Conservation (phyloP, 1,139 yeast species). For the Suhomyces taliae region DNA sequence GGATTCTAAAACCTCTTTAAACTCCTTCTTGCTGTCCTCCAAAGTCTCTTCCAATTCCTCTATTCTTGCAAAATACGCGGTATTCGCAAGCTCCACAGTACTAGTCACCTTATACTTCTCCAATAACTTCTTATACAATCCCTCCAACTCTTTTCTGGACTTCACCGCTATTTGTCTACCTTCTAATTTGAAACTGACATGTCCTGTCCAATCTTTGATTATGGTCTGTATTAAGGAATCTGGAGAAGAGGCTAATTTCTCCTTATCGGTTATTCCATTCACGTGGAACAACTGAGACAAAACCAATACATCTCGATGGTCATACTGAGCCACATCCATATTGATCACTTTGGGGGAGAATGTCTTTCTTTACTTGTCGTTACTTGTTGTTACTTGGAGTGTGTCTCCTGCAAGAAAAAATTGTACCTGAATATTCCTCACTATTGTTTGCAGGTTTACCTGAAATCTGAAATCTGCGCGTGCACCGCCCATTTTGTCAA, state of each 20-base stretch:
- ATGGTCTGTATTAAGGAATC: conserved; percentile 13
- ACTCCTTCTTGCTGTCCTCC: conserved; percentile 14
- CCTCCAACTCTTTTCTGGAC: conserved; percentile 14
- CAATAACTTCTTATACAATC: conserved; percentile 18
- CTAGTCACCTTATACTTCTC: conserved; percentile 17
- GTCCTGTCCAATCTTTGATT: conserved; percentile 20
- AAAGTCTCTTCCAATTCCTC: conserved; percentile 19
- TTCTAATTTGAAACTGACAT: conserved; percentile 18
- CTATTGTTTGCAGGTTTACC: not conserved
- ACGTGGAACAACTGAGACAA: conserved; percentile 25
- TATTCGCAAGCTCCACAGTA: conserved; percentile 27
- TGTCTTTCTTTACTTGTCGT: not conserved
- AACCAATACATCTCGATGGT: conserved; percentile 22
- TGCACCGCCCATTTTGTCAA: conserved; percentile 14
- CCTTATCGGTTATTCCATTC: conserved; percentile 17
- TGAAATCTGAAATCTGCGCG: not conserved
- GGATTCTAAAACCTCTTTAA: conserved; percentile 10
- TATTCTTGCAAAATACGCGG: conserved; percentile 19
- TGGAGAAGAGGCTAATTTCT: conserved; percentile 13
- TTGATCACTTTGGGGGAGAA: not conserved
- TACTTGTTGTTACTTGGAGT: too few species aligned
- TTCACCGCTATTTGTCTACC: conserved; percentile 9
- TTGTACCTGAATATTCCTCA: too few species aligned
- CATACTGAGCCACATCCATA: conserved; percentile 14
- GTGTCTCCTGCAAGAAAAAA: too few species aligned